phyloP scores from a whole-genome alignment of 192 early-diverging fungal genomes.

The Coemansia guatemalensis region DNA sequence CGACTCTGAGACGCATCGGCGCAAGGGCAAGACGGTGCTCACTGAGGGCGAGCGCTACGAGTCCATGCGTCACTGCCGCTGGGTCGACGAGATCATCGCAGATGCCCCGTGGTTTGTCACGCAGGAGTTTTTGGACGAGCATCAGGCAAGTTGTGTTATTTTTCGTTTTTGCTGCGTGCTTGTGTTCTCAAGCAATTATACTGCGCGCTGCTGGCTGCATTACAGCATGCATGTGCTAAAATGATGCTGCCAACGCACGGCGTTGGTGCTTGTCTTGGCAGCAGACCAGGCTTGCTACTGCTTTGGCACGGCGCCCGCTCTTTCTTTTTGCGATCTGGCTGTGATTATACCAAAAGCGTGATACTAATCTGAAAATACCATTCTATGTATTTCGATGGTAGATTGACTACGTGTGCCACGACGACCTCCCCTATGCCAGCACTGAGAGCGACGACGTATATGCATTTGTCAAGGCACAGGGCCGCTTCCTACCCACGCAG shows the following conservation, averaged over 20 bases:
- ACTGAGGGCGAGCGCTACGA: conserved; percentile 76
- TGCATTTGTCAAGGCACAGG: conserved; percentile 76
- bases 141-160: conserved; percentile 46
- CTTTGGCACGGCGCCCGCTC: background rate
- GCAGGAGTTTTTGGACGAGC: conserved; percentile 72
- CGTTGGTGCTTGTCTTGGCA: background rate
- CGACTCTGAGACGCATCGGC: conserved; percentile 70
- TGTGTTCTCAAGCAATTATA: background rate
- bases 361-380: background rate
- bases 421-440: conserved; percentile 74
- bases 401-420: conserved; percentile 85
- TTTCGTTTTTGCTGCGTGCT: conserved; percentile 6
- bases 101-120: conserved; percentile 77
- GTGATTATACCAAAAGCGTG: background rate
- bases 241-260: background rate
- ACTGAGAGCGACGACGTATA: conserved; percentile 74
- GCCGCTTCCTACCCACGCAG: conserved; percentile 60
- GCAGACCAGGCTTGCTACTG: background rate
- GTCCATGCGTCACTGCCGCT: conserved; percentile 77
- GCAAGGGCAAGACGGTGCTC: conserved; percentile 82
- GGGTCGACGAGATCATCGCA: conserved; percentile 79
- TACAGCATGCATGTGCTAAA: conserved; percentile 1
- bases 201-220: background rate
- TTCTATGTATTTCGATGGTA: conserved; percentile 14
- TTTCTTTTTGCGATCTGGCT: background rate